Conservation (phyloP, 345 rosid genomes). For the Trapa incisa region DNA sequence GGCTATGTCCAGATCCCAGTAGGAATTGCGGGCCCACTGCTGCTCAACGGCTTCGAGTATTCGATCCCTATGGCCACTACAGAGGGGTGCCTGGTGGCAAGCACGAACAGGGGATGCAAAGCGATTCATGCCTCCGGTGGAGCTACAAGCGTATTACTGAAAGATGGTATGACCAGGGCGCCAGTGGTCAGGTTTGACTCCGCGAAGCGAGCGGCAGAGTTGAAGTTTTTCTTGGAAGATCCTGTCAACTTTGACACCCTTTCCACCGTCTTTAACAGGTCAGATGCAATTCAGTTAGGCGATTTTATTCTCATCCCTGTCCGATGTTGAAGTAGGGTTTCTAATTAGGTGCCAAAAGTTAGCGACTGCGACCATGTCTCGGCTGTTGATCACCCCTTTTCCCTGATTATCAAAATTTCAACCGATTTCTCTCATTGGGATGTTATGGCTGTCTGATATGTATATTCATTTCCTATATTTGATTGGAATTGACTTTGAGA, state of each 20-base stretch:
- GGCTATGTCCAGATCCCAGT: slow-evolving; percentile 92
- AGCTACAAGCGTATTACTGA: slow-evolving; percentile 41
- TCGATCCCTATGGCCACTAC: slow-evolving; percentile 94
- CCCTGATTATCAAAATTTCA: not conserved
- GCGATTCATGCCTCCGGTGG: slow-evolving; percentile 73
- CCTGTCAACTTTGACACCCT: slow-evolving; percentile 57
- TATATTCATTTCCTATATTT: not conserved
- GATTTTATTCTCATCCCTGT: not conserved
- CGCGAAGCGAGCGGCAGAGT: slow-evolving; percentile 48
- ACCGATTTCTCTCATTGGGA: not conserved
- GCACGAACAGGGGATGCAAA: slow-evolving; percentile 87
- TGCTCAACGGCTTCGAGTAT: slow-evolving; percentile 74
- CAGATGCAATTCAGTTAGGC: not conserved
- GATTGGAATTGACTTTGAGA: not conserved
- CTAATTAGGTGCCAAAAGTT: not conserved
- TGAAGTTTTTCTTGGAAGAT: slow-evolving; percentile 73
- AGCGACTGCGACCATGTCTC: no score
- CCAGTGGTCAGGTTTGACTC: slow-evolving; percentile 61
- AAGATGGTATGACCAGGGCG: slow-evolving; percentile 79
- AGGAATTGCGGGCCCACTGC: slow-evolving; percentile 81
- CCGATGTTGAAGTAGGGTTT: not conserved
- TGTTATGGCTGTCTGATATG: not conserved
- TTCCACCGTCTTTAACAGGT: slow-evolving; percentile 66
- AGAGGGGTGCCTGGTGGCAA: slow-evolving; percentile 89
- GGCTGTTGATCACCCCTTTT: no score